Percentiles rank a stretch among this genome's conserved stretches.
These are phyloP conservation scores for Immersiella caudata DNA, from an alignment of 495 filamentous ascomycete genomes.

Conservation along the genomic window DNA sequence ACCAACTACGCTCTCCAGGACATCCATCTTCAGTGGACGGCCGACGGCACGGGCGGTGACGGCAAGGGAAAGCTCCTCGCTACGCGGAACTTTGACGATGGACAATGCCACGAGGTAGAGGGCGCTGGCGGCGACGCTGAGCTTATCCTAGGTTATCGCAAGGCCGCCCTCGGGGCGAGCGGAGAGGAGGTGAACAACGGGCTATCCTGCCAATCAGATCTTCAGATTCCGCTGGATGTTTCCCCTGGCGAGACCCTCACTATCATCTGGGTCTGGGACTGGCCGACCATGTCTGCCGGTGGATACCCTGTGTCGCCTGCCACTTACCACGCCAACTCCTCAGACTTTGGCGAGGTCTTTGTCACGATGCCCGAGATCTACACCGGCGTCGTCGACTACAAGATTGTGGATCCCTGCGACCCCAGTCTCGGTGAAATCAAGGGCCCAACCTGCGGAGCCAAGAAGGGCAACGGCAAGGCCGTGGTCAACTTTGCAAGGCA, in stretches of 20 bases:
- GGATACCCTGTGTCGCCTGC: conserved; percentile 36
- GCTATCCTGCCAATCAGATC: conserved; percentile 77
- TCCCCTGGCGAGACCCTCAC: conserved; percentile 61
- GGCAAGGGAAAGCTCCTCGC: conserved; percentile 71
- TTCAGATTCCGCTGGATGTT: conserved; percentile 65
- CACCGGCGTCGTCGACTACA: conserved; percentile 79
- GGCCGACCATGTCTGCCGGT: conserved; percentile 55
- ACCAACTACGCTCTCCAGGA: conserved; percentile 63
- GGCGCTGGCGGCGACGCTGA: conserved; percentile 30
- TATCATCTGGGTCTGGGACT: conserved; percentile 94
- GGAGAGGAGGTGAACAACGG: conserved; percentile 29
- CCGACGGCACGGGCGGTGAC: conserved; percentile 76
- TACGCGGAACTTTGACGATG: conserved; percentile 78
- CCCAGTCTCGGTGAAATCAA: conserved; percentile 35
- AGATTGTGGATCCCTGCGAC: conserved; percentile 50
- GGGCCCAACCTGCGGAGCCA: conserved; percentile 28
- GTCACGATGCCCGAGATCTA: conserved; percentile 64
- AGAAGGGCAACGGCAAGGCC: conserved; percentile 19
- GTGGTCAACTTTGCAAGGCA: conserved; percentile 35
- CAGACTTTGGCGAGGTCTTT: conserved; percentile 53
- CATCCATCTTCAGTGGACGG: conserved; percentile 74
- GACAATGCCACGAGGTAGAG: conserved; percentile 75
- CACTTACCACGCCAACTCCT: conserved; percentile 35
- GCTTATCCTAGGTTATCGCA: conserved; percentile 57
- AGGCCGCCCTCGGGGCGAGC: conserved; percentile 39